Base-by-base conservation (phyloP, 345 rosid species). In the Leavenworthia alabamica region DNA sequence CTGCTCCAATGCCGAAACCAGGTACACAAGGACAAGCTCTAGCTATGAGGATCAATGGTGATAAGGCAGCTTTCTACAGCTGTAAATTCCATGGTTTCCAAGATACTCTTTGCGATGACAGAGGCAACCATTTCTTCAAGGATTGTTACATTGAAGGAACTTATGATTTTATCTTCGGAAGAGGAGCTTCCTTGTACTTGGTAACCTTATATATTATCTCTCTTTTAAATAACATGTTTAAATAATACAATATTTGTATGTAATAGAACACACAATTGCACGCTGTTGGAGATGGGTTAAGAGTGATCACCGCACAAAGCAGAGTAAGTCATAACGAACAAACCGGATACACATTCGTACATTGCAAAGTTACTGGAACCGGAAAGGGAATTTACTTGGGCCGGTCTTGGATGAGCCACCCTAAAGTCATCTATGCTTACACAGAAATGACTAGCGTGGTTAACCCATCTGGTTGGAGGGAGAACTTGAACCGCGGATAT, bases 61-160 rank as follows among this genome's bases (percentile, higher is more conserved):
- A 82, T 16, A 75, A 66, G 31, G 84, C 78, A 4, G 79, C 86
- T 1, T 75, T 77, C 64, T 62, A 75, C 50, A 75, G 54, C 44
- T 75, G 83, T 64, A 51, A 17, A 28, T 75, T 82, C 42, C 4
- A 64, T 0, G 86, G 80, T 31, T 82, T 67, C 47, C 82, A 82
- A 28, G 86, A 79, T 71, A 82, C 86, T 11, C 70, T 77, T 5
- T 78, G 77, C 5, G 83, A 82, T 28, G 83, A 79, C 31, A 73
- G 7, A 15, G 86, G 80, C 46, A 32, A 52, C 44, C 89, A 85
- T 71, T 83, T 87, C 69, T 87, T 75, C 64, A 85, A 83, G 72
- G 81, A 85, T 16, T 83, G 97, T 50, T 71, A 74, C 67, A 74
- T 90, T 22, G 79, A 77, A 72, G 97, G 97, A 75, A 87, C 89